These are phyloP conservation scores for Pancytospora philotis DNA, from an alignment of 371 early-diverging fungal genomes.

Conservation along the genomic window DNA sequence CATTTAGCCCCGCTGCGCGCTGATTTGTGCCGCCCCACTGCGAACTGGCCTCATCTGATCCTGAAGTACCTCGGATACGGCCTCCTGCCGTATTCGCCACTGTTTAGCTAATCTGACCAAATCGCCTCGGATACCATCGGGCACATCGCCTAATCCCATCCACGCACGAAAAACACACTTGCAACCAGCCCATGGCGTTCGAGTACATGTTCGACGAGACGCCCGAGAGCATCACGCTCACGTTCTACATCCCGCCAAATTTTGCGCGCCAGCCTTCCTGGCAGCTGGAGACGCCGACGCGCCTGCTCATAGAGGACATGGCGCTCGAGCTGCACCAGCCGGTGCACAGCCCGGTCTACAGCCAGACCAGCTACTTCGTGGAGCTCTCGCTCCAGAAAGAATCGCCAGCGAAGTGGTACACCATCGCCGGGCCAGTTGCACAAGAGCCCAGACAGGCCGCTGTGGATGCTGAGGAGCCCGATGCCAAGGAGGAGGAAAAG, in stretches of 20 bases:
- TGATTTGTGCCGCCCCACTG: too few relatives aligned
- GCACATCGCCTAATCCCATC: too few relatives aligned
- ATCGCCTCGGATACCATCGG: too few relatives aligned
- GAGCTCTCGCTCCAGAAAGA: background rate
- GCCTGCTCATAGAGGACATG: background rate
- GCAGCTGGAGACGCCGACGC: background rate
- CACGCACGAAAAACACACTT: too few relatives aligned
- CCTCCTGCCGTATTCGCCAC: too few relatives aligned
- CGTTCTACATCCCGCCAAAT: conserved; percentile 1
- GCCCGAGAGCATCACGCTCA: background rate
- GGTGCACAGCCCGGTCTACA: background rate
- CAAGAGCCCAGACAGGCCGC: background rate
- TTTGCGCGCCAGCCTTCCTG: background rate
- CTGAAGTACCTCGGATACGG: too few relatives aligned
- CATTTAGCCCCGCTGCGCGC: too few relatives aligned
- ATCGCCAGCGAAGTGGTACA: background rate
- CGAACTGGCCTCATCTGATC: too few relatives aligned
- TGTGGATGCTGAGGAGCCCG: background rate
- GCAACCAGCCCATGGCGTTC: background rate
- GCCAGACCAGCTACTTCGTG: background rate
- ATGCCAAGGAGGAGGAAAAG: background rate
- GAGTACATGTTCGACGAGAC: background rate
- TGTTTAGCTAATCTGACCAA: too few relatives aligned
- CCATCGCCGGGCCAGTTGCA: background rate
- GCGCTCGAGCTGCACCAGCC: background rate